phyloP scores from a whole-genome alignment of 768 basidiomycete species.

The Porphyrellus cyaneotinctus region DNA sequence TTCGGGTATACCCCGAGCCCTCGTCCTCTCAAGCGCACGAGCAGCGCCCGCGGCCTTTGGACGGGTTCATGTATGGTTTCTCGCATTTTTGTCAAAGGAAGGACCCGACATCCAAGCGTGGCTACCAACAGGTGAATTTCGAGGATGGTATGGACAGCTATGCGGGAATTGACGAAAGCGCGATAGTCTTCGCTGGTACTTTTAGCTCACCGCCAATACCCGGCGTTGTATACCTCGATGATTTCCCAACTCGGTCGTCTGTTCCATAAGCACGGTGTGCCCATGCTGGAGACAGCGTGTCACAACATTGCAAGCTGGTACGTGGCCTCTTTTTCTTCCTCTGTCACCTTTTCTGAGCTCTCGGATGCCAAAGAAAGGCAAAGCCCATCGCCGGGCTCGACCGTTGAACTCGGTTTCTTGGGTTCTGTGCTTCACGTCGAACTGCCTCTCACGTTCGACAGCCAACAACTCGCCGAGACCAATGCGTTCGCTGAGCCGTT shows the following conservation, averaged over 20 bases:
- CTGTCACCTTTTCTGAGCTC: conserved; percentile 6
- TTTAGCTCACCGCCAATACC: conserved; percentile 74
- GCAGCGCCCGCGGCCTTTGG: conserved; percentile 40
- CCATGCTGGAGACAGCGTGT: conserved; percentile 84
- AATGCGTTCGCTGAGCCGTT: conserved; percentile 49
- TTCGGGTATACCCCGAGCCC: conserved; percentile 48
- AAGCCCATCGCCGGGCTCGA: conserved; percentile 61
- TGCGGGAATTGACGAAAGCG: conserved; percentile 1
- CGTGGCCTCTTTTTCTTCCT: conserved; percentile 22
- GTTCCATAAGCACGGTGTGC: conserved; percentile 65
- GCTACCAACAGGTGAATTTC: conserved; percentile 66
- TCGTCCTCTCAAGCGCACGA: conserved; percentile 9
- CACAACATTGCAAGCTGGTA: conserved; percentile 85
- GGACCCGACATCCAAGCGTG: conserved; percentile 65
- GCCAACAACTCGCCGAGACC: conserved; percentile 65
- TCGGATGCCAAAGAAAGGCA: conserved; percentile 60
- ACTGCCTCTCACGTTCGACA: conserved; percentile 63
- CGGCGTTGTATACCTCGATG: conserved; percentile 75
- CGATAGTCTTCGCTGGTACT: conserved; percentile 57
- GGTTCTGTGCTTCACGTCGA: conserved; percentile 71
- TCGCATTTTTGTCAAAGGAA: conserved; percentile 70
- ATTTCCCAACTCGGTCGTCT: conserved; percentile 67
- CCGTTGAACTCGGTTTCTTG: conserved; percentile 78
- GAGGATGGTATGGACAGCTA: not conserved
- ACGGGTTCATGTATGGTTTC: conserved; percentile 76